A percentile compares a stretch with the other conserved stretches of the same genome.
phyloP scores from a whole-genome alignment of 768 basidiomycete genomes.

The Trametes maxima region DNA sequence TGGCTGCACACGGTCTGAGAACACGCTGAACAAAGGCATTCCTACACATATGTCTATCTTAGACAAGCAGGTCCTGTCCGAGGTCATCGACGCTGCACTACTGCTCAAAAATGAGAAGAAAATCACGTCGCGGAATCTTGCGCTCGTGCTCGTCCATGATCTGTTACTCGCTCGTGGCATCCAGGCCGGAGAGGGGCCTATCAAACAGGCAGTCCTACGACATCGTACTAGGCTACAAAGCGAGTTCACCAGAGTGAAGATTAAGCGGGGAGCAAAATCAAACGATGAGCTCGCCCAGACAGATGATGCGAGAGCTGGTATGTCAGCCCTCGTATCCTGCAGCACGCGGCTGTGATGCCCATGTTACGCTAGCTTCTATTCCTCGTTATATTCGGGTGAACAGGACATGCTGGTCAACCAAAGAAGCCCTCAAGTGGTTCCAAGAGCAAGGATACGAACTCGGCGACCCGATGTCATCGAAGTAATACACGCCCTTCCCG shows the following conservation, averaged over 20 bases:
- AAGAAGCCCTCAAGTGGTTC: conserved; percentile 64
- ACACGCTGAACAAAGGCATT: background rate
- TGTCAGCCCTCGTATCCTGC: conserved; percentile 12
- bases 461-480: conserved; percentile 54
- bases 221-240: conserved; percentile 89
- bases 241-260: conserved; percentile 84
- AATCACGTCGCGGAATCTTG: conserved; percentile 73
- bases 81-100: conserved; percentile 67
- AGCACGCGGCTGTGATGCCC: background rate
- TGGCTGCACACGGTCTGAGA: background rate
- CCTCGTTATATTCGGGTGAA: conserved; percentile 90
- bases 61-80: conserved; percentile 80
- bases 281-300: conserved; percentile 65
- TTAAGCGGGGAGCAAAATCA: conserved; percentile 68
- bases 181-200: conserved; percentile 86
- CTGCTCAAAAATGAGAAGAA: conserved; percentile 78
- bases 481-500: conserved; percentile 38
- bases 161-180: conserved; percentile 82
- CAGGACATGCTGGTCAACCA: conserved; percentile 63
- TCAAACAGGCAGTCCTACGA: conserved; percentile 84
- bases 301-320: conserved; percentile 68
- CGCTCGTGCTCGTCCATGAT: conserved; percentile 90
- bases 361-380: conserved; percentile 52
- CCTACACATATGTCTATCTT: background rate
- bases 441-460: conserved; percentile 55